Percentiles rank a stretch among this genome's conserved stretches.
Evolutionary conservation across 148 eudicot genomes (phyloP).

Genomic region (Camellia lanceoleosa): DNA sequence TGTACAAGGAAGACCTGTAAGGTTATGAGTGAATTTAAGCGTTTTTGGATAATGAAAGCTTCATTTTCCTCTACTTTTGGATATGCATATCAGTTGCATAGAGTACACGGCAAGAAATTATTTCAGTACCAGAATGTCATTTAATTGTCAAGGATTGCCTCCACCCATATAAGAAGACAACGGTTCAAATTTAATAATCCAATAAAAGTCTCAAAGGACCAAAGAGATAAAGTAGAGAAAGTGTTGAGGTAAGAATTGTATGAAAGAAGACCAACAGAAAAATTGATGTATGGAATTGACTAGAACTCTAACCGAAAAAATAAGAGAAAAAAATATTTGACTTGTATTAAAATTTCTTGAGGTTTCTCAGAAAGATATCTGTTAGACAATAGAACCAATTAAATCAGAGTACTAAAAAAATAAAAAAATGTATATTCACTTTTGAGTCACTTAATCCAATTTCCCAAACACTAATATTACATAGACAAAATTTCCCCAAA

Average conservation of each 20-base stretch:
- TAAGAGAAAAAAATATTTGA: not conserved
- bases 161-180: not conserved
- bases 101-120: not conserved
- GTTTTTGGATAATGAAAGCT: constrained; percentile 19
- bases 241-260: not conserved
- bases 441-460: no score
- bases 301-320: no score
- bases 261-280: not conserved
- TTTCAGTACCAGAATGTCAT: not conserved
- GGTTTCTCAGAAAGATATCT: no score
- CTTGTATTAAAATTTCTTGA: not conserved
- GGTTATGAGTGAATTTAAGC: not conserved
- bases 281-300: not conserved
- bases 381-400: no score
- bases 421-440: no score
- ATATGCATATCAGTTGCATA: constrained; percentile 12
- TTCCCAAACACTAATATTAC: no score
- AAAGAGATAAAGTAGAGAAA: not conserved
- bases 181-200: not conserved
- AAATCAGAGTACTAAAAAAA: no score
- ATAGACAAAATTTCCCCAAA: no score
- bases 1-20: no score
- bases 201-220: not conserved
- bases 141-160: not conserved
- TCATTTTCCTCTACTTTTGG: constrained; percentile 22